phyloP scores from a whole-genome alignment of 345 rosid genomes.

The Melaleuca alternifolia region DNA sequence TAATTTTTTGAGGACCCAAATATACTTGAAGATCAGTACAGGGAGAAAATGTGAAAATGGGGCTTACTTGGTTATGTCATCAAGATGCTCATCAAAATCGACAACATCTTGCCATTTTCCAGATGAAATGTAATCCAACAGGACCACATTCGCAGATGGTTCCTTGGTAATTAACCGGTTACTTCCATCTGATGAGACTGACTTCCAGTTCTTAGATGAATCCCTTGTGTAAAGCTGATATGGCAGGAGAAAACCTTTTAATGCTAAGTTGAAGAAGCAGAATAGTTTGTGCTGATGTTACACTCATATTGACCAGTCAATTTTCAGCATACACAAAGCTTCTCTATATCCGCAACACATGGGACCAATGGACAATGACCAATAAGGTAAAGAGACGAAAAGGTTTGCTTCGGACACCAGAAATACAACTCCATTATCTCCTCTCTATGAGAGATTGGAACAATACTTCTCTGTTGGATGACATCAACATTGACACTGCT shows the following conservation, averaged over 20 bases:
- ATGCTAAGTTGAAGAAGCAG: background rate
- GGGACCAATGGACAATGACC: background rate
- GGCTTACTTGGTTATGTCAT: slow-evolving; percentile 75
- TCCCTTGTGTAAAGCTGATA: slow-evolving; percentile 70
- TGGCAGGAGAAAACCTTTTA: background rate
- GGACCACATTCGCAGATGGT: slow-evolving; percentile 65
- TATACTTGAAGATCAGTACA: background rate
- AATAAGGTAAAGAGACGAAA: background rate
- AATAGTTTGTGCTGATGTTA: background rate
- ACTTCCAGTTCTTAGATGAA: slow-evolving; percentile 86
- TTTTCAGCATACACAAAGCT: background rate
- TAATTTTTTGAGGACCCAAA: background rate
- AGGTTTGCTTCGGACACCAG: background rate
- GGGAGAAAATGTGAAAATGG: background rate
- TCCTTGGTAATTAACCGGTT: slow-evolving; percentile 57
- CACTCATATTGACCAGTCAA: background rate
- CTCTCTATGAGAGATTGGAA: background rate
- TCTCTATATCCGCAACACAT: background rate
- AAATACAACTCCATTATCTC: background rate
- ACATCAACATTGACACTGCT: background rate
- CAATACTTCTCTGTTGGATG: background rate
- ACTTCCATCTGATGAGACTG: slow-evolving; percentile 55
- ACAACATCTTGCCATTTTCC: slow-evolving; percentile 75
- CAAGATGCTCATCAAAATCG: slow-evolving; percentile 94
- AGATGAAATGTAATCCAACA: slow-evolving; percentile 62